Evolutionary conservation across 768 basidiomycete genomes (phyloP).

Genomic region (Rhizopogon vinicolor): DNA sequence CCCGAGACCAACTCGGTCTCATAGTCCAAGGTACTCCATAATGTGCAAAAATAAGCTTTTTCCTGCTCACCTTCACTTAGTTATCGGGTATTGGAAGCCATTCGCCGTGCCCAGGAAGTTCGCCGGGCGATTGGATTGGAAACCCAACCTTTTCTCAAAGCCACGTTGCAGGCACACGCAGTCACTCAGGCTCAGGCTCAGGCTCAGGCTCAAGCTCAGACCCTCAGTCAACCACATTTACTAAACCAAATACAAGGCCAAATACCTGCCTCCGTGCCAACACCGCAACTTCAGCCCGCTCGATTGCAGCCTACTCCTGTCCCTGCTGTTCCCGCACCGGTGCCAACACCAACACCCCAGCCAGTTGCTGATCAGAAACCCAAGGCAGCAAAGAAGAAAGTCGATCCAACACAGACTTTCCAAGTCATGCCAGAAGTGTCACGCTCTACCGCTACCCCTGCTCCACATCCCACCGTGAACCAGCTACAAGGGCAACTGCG

Average conservation of each 20-base stretch:
- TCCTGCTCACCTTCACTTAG: slow-evolving; percentile 24
- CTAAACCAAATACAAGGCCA: slow-evolving; percentile 26
- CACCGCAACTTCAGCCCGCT: slow-evolving; percentile 28
- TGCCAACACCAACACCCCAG: slow-evolving; percentile 27
- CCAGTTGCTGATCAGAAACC: slow-evolving; percentile 19
- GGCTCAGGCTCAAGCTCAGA: slow-evolving; percentile 15
- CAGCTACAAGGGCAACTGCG: slow-evolving; percentile 25
- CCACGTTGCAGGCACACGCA: background rate
- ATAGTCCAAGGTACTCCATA: slow-evolving; percentile 43
- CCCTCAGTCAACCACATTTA: slow-evolving; percentile 20
- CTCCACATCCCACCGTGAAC: slow-evolving; percentile 27
- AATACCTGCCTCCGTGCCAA: slow-evolving; percentile 22
- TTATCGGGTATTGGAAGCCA: slow-evolving; percentile 54
- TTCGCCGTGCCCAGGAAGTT: slow-evolving; percentile 27
- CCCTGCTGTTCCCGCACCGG: slow-evolving; percentile 26
- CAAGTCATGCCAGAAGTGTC: slow-evolving; percentile 24
- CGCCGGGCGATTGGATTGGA: slow-evolving; percentile 15
- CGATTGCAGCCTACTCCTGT: slow-evolving; percentile 31
- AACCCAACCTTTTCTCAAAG: background rate
- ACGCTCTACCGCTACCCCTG: slow-evolving; percentile 25
- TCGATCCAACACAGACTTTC: slow-evolving; percentile 13
- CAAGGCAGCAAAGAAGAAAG: slow-evolving; percentile 24
- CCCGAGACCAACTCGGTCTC: slow-evolving; percentile 44
- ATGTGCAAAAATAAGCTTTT: background rate
- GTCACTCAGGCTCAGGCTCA: slow-evolving; percentile 13